These are phyloP conservation scores for Neurospora sp. DNA, from an alignment of 495 filamentous ascomycete species.

Conservation along the genomic window DNA sequence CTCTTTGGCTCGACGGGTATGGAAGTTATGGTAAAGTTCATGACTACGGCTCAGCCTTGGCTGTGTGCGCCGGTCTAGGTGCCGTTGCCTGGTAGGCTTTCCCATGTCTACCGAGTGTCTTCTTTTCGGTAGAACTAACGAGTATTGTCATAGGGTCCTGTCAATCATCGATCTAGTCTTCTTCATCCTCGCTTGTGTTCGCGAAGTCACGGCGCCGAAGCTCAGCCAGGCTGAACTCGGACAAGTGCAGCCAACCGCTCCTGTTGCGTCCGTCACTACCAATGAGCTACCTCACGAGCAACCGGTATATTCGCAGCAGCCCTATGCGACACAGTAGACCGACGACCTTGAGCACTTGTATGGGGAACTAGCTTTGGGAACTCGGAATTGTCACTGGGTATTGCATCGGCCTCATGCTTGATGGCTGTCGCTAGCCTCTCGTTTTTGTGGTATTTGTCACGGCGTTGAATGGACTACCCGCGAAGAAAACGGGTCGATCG, in stretches of 20 bases:
- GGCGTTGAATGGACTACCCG: background rate
- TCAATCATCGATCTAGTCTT: slow-evolving; percentile 25
- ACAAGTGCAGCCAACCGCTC: slow-evolving; percentile 16
- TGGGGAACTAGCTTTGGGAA: background rate
- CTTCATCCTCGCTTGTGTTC: slow-evolving; percentile 23
- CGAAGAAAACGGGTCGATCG: background rate
- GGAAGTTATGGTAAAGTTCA: background rate
- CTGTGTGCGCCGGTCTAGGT: slow-evolving; percentile 28
- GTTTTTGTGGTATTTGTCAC: background rate
- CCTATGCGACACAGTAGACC: slow-evolving; percentile 3
- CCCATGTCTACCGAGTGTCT: background rate
- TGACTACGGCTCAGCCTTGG: slow-evolving; percentile 18
- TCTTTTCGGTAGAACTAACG: background rate
- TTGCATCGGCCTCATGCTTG: background rate
- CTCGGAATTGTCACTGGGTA: background rate
- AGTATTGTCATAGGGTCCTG: slow-evolving; percentile 18
- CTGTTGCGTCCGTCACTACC: background rate
- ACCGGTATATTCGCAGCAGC: slow-evolving; percentile 10
- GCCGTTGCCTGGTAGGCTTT: slow-evolving; percentile 27
- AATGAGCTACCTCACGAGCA: slow-evolving; percentile 4
- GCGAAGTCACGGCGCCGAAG: slow-evolving; percentile 2
- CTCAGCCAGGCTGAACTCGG: slow-evolving; percentile 21
- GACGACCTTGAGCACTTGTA: background rate
- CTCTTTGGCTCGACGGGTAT: slow-evolving; percentile 8
- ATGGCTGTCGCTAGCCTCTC: background rate